A percentile compares a stretch with the other conserved stretches of the same genome.
Conservation (phyloP, 75 land plant genomes). For the Sequoia sempervirens region DNA sequence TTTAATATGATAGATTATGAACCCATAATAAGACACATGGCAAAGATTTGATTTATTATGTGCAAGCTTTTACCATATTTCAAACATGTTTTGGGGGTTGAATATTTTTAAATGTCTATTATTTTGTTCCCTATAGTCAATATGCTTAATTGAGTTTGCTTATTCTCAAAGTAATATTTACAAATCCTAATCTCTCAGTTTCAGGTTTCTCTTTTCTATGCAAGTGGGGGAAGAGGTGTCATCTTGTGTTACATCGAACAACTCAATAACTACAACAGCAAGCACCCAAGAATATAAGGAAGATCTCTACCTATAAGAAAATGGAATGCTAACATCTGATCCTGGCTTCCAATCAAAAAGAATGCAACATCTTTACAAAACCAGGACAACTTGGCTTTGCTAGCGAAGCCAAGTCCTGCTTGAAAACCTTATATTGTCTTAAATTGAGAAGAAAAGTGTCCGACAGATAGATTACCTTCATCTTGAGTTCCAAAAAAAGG, state of each 20-base stretch:
- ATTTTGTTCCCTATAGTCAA: not conserved
- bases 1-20: too few relatives aligned
- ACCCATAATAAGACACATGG: too few relatives aligned
- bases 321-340: not conserved
- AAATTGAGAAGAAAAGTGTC: not conserved
- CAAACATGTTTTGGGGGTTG: not conserved
- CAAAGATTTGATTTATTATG: too few relatives aligned
- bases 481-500: not conserved
- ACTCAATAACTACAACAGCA: not conserved
- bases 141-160: not conserved
- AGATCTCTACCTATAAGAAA: not conserved
- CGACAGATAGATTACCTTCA: not conserved
- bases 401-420: not conserved
- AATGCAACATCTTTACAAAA: not conserved
- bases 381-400: not conserved
- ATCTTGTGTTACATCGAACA: too few relatives aligned
- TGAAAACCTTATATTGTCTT: not conserved
- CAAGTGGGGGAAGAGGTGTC: too few relatives aligned
- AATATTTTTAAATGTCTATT: not conserved
- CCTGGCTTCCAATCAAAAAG: not conserved
- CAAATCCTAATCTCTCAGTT: too few relatives aligned
- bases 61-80: too few relatives aligned
- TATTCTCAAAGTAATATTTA: too few relatives aligned
- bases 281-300: not conserved
- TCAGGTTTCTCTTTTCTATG: too few relatives aligned